Evolutionary conservation across 352 stramenopile genomes (phyloP).

Genomic region (Pythium monospermum): DNA sequence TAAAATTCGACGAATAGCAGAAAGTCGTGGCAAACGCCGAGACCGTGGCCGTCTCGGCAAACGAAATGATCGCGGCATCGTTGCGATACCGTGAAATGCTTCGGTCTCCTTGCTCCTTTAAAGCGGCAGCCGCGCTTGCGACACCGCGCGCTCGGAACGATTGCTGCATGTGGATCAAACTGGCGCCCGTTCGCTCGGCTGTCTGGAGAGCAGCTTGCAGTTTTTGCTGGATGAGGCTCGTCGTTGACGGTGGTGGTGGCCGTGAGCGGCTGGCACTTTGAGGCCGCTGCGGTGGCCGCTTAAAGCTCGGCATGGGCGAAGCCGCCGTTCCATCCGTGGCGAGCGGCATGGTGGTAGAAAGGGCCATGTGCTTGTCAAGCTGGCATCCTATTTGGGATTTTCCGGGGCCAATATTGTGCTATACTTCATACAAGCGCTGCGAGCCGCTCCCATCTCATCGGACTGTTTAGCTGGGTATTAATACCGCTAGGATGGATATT

Average conservation of each 20-base stretch:
- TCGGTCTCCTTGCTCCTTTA: conserved; percentile 20
- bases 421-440: no score
- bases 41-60: conserved; percentile 32
- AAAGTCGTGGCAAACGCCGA: conserved; percentile 23
- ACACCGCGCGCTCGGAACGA: conserved; percentile 19
- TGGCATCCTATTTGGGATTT: no score
- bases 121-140: conserved; percentile 9
- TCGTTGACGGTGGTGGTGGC: background rate
- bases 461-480: no score
- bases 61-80: conserved; percentile 56
- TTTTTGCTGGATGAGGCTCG: conserved; percentile 63
- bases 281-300: conserved; percentile 1
- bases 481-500: no score
- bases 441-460: no score
- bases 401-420: no score
- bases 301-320: background rate
- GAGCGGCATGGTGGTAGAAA: no score
- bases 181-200: conserved; percentile 33
- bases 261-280: conserved; percentile 4
- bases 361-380: no score
- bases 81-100: conserved; percentile 47
- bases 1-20: conserved; percentile 55
- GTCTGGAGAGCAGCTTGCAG: conserved; percentile 52
- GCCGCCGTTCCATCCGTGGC: no score
- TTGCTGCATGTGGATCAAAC: conserved; percentile 19